These are phyloP conservation scores for Trichoderma breve DNA, from an alignment of 2,329 filamentous ascomycete genomes.

Conservation along the genomic window DNA sequence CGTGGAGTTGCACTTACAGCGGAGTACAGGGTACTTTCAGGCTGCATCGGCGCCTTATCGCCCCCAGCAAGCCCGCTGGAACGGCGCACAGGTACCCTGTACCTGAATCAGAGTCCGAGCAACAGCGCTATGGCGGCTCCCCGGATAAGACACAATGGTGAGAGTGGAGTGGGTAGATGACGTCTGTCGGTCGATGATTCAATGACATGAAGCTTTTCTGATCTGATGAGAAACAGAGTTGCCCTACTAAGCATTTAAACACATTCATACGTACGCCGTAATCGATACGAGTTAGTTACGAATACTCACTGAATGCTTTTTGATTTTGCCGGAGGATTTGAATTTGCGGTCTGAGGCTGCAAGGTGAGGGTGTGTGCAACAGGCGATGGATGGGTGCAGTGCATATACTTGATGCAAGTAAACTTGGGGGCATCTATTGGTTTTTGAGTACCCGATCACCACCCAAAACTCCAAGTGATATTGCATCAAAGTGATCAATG, in stretches of 20 bases:
- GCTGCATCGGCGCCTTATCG: background rate
- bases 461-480: background rate
- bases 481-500: background rate
- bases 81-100: background rate
- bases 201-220: background rate
- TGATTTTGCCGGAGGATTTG: background rate
- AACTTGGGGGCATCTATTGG: background rate
- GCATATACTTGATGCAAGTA: background rate
- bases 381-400: background rate
- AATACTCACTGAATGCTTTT: background rate
- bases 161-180: conserved; percentile 8
- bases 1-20: background rate
- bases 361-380: background rate
- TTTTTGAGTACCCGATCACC: background rate
- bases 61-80: background rate
- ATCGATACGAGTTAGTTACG: background rate
- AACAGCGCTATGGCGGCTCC: background rate
- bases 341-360: conserved; percentile 4
- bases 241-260: background rate
- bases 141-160: conserved; percentile 1
- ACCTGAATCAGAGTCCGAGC: background rate
- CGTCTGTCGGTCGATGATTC: background rate
- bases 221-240: background rate
- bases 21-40: conserved; percentile 3
- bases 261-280: background rate